Conservation (phyloP, 1,284 basidiomycete species). For the Rhodotorula sp. region DNA sequence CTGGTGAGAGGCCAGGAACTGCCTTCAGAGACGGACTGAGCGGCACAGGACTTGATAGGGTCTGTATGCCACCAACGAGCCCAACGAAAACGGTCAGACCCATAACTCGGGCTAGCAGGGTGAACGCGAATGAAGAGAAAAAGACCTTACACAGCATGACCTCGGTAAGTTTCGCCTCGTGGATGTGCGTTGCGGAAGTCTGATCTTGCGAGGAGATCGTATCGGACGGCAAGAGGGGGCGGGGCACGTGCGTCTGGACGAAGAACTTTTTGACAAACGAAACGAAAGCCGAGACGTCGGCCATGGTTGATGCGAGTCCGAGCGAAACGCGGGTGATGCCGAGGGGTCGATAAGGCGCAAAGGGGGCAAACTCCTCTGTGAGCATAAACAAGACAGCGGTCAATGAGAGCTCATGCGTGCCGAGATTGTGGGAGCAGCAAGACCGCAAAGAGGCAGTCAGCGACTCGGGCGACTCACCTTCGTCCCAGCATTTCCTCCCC, state of each 20-base stretch:
- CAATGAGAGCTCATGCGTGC: neutral
- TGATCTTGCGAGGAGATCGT: too few relatives aligned
- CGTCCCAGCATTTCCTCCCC: slow-evolving; percentile 35
- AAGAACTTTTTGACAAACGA: slow-evolving; percentile 32
- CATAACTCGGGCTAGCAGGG: neutral
- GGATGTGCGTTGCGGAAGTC: neutral
- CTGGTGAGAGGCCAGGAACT: slow-evolving; percentile 22
- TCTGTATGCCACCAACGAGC: slow-evolving; percentile 13
- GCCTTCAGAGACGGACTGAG: slow-evolving; percentile 5
- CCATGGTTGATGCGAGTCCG: slow-evolving; percentile 31
- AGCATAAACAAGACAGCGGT: too few relatives aligned
- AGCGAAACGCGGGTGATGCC: slow-evolving; percentile 37
- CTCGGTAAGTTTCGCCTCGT: slow-evolving; percentile 9
- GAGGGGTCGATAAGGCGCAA: slow-evolving; percentile 16
- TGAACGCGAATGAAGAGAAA: neutral
- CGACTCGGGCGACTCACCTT: slow-evolving; percentile 10
- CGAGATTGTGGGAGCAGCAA: neutral
- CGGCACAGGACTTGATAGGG: slow-evolving; percentile 40
- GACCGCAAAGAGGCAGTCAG: neutral
- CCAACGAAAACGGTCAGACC: neutral
- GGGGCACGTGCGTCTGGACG: slow-evolving; percentile 6
- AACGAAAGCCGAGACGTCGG: slow-evolving; percentile 31
- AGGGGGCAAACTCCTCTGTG: slow-evolving; percentile 33
- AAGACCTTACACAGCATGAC: slow-evolving; percentile 23
- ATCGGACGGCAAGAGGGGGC: neutral